Percentiles rank a stretch among this genome's conserved stretches.
phyloP scores from a whole-genome alignment of 371 early-diverging fungal genomes.

The Mucor plumbeus region DNA sequence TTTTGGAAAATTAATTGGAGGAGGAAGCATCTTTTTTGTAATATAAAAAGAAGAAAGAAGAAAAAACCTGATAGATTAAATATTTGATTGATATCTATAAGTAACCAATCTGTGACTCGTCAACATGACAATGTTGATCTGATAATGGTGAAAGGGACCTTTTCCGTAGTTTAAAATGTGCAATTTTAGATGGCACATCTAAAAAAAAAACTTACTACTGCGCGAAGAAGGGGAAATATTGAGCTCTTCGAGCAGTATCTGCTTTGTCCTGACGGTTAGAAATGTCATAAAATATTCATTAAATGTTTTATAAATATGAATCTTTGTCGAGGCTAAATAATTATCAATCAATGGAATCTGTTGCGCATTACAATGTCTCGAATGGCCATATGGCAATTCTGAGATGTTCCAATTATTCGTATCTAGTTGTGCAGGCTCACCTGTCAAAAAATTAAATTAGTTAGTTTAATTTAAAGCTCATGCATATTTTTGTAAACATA shows the following conservation, averaged over 20 bases:
- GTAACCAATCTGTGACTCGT: background rate
- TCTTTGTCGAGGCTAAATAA: background rate
- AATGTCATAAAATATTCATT: background rate
- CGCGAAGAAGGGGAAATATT: background rate
- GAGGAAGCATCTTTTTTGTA: slow-evolving; percentile 47
- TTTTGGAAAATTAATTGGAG: slow-evolving; percentile 86
- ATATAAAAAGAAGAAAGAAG: slow-evolving; percentile 15
- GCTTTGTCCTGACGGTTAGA: no score
- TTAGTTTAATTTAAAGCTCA: no score
- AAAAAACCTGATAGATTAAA: background rate
- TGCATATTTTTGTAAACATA: no score
- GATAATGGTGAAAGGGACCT: background rate
- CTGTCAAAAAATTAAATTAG: no score
- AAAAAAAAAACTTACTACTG: background rate
- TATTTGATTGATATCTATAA: background rate
- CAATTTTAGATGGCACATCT: background rate
- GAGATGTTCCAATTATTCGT: no score
- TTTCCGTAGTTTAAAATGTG: background rate
- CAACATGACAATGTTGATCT: background rate
- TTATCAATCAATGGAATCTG: no score
- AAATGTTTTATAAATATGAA: background rate
- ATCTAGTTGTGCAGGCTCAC: no score
- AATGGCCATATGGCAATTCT: no score
- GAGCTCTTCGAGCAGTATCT: background rate
- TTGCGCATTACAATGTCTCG: no score